phyloP scores from a whole-genome alignment of 768 basidiomycete genomes.

The Rubroboletus pulcherrimus region DNA sequence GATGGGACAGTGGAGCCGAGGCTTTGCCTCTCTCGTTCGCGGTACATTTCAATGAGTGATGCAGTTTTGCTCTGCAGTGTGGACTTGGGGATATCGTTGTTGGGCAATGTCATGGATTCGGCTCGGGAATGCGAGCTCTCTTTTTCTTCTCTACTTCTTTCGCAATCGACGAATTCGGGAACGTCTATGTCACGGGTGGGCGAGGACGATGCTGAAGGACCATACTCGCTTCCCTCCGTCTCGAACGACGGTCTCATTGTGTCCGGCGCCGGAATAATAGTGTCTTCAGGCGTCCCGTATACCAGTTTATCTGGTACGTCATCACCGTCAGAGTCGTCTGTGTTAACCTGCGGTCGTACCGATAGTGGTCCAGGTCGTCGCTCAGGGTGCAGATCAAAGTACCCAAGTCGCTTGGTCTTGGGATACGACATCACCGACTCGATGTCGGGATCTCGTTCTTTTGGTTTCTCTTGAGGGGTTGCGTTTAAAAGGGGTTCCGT shows the following conservation, averaged over 20 bases:
- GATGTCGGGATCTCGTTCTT: conserved; percentile 45
- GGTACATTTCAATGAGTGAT: conserved; percentile 82
- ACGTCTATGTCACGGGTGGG: conserved; percentile 30
- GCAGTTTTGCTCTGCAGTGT: conserved; percentile 59
- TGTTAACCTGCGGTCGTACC: conserved; percentile 27
- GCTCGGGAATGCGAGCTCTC: conserved; percentile 24
- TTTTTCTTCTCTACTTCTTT: conserved; percentile 21
- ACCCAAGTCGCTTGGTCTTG: conserved; percentile 47
- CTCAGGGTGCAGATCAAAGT: conserved; percentile 80
- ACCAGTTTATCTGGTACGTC: conserved; percentile 34
- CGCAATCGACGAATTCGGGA: conserved; percentile 26
- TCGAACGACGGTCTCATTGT: conserved; percentile 32
- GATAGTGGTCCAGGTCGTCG: conserved; percentile 41
- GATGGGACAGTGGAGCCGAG: conserved; percentile 19
- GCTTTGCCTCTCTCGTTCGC: conserved; percentile 57
- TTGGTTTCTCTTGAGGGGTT: conserved; percentile 35
- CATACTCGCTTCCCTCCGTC: conserved; percentile 32
- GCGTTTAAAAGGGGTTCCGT: conserved; percentile 7
- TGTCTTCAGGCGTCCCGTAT: conserved; percentile 27
- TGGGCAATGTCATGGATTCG: conserved; percentile 29
- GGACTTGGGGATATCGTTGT: conserved; percentile 15
- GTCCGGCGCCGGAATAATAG: conserved; percentile 17
- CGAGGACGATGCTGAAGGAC: conserved; percentile 28
- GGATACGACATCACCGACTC: conserved; percentile 37
- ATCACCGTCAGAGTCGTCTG: conserved; percentile 34